phyloP scores from a whole-genome alignment of 768 basidiomycete genomes.

The Termitomyces sp. region DNA sequence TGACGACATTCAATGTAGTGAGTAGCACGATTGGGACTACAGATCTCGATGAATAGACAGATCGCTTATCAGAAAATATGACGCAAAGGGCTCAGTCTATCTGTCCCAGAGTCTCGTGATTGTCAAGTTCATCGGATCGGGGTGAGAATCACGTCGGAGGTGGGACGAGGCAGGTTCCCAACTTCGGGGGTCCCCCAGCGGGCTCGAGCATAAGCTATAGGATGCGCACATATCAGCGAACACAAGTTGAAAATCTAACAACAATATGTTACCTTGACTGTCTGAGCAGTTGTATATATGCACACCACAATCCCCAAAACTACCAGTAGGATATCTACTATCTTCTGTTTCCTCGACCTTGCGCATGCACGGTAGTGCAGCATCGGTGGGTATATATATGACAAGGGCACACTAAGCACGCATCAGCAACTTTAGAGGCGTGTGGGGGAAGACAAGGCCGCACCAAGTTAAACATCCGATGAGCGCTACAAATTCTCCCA shows the following conservation, averaged over 20 bases:
- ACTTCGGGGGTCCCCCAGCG: not conserved
- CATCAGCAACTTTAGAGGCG: not conserved
- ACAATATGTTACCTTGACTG: conserved; percentile 44
- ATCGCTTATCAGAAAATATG: not conserved
- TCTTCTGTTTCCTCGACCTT: conserved; percentile 57
- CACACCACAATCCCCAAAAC: conserved; percentile 72
- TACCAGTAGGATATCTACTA: conserved; percentile 66
- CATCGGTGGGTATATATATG: conserved; percentile 93
- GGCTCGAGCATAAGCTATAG: not conserved
- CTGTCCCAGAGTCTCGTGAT: not conserved
- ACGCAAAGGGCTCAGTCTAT: not conserved
- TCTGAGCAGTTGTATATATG: conserved; percentile 77
- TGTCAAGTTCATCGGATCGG: too few species aligned
- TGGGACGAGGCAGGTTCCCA: not conserved
- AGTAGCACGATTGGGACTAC: too few species aligned
- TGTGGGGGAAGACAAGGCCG: conserved; percentile 21
- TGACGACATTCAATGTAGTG: too few species aligned
- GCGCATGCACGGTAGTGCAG: conserved; percentile 85
- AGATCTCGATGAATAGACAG: too few species aligned
- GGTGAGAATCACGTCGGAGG: not conserved
- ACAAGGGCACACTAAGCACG: conserved; percentile 72
- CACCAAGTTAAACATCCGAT: conserved; percentile 93
- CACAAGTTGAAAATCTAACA: too few species aligned
- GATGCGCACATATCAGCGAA: not conserved
- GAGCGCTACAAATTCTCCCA: conserved; percentile 96